These are phyloP conservation scores for Fusarium sp. DNA, from an alignment of 2,329 filamentous ascomycete genomes.

Conservation along the genomic window DNA sequence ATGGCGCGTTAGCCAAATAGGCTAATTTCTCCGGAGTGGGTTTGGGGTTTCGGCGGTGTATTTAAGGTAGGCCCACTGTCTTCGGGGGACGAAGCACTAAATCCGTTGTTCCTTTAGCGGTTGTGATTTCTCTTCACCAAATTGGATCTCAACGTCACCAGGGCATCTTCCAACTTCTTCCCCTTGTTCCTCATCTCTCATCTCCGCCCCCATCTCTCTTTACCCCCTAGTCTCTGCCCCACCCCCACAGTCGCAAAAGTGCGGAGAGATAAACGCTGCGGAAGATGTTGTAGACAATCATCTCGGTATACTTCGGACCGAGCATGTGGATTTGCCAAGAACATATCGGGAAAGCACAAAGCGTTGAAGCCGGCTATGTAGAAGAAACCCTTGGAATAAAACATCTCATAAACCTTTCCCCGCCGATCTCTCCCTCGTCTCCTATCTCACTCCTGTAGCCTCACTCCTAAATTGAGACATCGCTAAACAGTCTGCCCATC, in stretches of 20 bases:
- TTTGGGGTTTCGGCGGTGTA: background rate
- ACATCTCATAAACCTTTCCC: background rate
- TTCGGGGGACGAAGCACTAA: background rate
- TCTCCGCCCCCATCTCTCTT: constrained; percentile 34
- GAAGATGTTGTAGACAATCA: background rate
- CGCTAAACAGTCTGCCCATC: constrained; percentile 1
- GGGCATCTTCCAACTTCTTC: background rate
- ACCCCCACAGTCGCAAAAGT: constrained; percentile 41
- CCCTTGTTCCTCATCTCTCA: background rate
- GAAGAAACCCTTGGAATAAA: background rate
- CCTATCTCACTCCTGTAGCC: background rate
- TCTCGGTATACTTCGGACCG: constrained; percentile 42
- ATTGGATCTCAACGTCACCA: background rate
- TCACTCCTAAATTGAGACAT: background rate
- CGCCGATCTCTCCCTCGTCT: background rate
- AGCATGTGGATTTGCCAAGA: constrained; percentile 26
- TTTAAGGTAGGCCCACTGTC: constrained; percentile 16
- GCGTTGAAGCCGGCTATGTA: background rate
- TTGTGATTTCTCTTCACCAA: background rate
- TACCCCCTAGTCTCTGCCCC: constrained; percentile 26
- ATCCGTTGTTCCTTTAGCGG: background rate
- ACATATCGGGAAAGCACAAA: constrained; percentile 3
- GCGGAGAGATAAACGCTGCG: constrained; percentile 21
- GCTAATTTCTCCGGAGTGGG: background rate
- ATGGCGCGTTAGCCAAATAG: no score